phyloP scores from a whole-genome alignment of 208 protist species.

The Vickermania spadyakhi region DNA sequence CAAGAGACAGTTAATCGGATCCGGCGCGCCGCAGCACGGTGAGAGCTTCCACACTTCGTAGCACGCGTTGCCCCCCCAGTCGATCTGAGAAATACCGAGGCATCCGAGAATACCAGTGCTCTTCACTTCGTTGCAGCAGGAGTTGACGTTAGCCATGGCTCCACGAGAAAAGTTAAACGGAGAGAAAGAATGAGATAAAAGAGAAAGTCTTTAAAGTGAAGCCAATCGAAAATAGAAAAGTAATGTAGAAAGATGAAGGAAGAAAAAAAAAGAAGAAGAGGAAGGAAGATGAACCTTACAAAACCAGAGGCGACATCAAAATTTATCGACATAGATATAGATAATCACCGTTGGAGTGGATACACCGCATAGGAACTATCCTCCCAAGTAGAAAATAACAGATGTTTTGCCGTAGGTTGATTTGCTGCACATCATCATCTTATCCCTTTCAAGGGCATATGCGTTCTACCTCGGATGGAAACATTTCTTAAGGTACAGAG shows the following conservation, averaged over 20 bases:
- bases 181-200: not conserved
- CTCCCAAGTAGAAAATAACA: not conserved
- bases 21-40: slow-evolving; percentile 62
- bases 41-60: slow-evolving; percentile 66
- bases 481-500: slow-evolving; percentile 1
- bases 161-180: not conserved
- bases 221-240: not conserved
- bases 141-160: not conserved
- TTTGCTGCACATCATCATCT: too few relatives aligned
- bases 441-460: too few relatives aligned
- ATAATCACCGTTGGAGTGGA: not conserved
- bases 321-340: slow-evolving; percentile 1
- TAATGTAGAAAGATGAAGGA: slow-evolving; percentile 1
- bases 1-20: slow-evolving; percentile 22
- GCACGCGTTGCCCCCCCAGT: slow-evolving; percentile 52
- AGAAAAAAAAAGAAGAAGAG: slow-evolving; percentile 6
- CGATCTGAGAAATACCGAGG: slow-evolving; percentile 50
- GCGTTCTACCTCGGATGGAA: not conserved
- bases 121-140: slow-evolving; percentile 17
- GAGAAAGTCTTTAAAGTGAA: not conserved
- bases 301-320: not conserved
- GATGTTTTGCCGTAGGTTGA: not conserved
- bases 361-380: not conserved
- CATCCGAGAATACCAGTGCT: slow-evolving; percentile 31
- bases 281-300: not conserved